Evolutionary conservation across 2,329 filamentous ascomycete species (phyloP).

Genomic region (Lanzia echinophila): DNA sequence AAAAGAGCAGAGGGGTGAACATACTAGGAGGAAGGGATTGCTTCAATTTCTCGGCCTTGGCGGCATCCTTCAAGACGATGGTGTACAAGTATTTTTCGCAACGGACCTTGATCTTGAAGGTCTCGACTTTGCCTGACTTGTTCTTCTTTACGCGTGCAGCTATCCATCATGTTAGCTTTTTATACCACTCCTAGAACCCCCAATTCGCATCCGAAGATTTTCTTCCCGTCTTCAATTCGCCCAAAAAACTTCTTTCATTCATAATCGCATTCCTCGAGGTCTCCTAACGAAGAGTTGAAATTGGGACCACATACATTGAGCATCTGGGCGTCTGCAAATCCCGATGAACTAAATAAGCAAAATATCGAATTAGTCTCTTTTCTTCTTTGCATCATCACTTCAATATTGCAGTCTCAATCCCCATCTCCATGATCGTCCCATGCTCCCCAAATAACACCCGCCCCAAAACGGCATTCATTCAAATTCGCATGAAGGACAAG

Average conservation of each 20-base stretch:
- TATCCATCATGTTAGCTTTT: conserved; percentile 34
- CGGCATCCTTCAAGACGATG: conserved; percentile 93
- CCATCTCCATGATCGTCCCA: background rate
- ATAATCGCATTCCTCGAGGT: too few species aligned
- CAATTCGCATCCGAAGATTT: background rate
- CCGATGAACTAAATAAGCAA: conserved; percentile 75
- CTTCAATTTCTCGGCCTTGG: conserved; percentile 99
- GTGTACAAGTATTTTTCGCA: conserved; percentile 97
- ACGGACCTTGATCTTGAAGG: conserved; percentile 99
- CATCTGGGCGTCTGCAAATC: conserved; percentile 99
- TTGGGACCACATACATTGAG: conserved; percentile 72
- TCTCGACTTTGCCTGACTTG: conserved; percentile 61
- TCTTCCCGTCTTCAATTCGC: background rate
- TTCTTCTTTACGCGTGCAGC: conserved; percentile 95
- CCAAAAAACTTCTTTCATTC: too few species aligned
- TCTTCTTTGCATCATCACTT: background rate
- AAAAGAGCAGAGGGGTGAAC: conserved; percentile 32
- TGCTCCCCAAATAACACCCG: background rate
- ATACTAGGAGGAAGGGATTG: conserved; percentile 95
- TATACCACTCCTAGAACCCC: background rate
- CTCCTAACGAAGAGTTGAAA: background rate
- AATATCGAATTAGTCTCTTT: conserved; percentile 8
- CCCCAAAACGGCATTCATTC: background rate
- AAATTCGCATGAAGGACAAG: too few species aligned
- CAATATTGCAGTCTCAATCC: background rate